A percentile compares a stretch with the other conserved stretches of the same genome.
Evolutionary conservation across 1,284 basidiomycete genomes (phyloP).

Genomic region (Trichosporon coremiiforme): DNA sequence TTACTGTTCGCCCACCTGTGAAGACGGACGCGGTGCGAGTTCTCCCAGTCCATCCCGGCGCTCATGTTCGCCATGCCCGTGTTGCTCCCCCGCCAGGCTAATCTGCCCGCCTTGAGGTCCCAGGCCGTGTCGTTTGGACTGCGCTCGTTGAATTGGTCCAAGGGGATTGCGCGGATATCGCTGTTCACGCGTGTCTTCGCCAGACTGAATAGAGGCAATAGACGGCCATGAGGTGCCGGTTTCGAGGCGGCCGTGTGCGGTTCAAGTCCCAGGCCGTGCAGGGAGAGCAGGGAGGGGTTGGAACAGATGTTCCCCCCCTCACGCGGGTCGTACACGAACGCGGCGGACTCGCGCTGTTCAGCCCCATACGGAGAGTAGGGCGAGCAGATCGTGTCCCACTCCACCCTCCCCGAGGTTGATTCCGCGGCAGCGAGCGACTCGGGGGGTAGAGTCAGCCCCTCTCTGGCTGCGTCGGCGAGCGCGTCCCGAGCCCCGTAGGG

Average conservation of each 20-base stretch:
- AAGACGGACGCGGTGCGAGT: conserved; percentile 57
- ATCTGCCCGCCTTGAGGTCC: conserved; percentile 56
- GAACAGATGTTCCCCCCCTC: conserved; percentile 53
- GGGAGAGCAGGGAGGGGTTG: conserved; percentile 52
- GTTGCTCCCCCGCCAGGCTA: conserved; percentile 58
- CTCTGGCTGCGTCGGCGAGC: conserved; percentile 54
- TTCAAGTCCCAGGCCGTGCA: conserved; percentile 54
- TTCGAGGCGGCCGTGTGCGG: conserved; percentile 48
- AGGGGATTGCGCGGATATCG: conserved; percentile 59
- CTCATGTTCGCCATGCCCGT: conserved; percentile 59
- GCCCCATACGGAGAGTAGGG: conserved; percentile 26
- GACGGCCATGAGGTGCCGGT: conserved; percentile 51
- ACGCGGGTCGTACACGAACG: conserved; percentile 51
- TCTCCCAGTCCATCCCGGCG: conserved; percentile 53
- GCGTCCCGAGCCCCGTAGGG: conserved; percentile 54
- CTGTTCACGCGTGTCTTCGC: conserved; percentile 57
- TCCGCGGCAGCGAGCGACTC: conserved; percentile 10
- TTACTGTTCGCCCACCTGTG: conserved; percentile 54
- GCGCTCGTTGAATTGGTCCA: conserved; percentile 57
- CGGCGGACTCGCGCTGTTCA: conserved; percentile 33
- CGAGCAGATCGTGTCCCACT: conserved; percentile 22
- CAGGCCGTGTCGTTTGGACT: conserved; percentile 56
- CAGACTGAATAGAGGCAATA: conserved; percentile 54
- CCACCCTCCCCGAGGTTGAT: conserved; percentile 21
- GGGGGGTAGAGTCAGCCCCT: conserved; percentile 22